Percentiles rank a stretch among this genome's conserved stretches.
Conservation (phyloP, 176 grass and related monocot species). For the Neostapfia colusana region DNA sequence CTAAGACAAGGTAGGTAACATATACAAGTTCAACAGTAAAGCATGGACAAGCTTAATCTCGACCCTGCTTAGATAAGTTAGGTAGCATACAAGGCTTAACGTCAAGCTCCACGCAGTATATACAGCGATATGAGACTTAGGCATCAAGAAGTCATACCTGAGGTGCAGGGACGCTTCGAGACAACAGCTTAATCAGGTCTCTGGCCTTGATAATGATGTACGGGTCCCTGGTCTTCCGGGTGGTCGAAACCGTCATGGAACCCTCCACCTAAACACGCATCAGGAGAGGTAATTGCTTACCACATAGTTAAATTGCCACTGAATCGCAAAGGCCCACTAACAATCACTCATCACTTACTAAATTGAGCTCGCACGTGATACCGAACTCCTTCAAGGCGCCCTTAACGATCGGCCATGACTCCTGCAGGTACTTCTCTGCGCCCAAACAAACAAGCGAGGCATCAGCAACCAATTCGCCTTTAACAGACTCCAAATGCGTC, state of each 20-base stretch:
- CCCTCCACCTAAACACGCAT: slow-evolving; percentile 70
- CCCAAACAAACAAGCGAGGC: not conserved
- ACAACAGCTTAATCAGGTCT: slow-evolving; percentile 87
- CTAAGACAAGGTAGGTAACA: not conserved
- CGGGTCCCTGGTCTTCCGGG: slow-evolving; percentile 84
- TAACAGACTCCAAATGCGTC: not conserved
- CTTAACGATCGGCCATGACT: slow-evolving; percentile 85
- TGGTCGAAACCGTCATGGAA: slow-evolving; percentile 93
- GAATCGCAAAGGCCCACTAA: not conserved
- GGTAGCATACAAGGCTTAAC: not conserved
- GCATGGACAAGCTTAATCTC: not conserved
- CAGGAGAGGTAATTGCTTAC: not conserved
- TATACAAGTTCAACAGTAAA: not conserved
- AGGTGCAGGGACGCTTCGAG: slow-evolving; percentile 83
- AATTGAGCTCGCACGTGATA: slow-evolving; percentile 84
- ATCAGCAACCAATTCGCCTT: not conserved
- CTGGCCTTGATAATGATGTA: slow-evolving; percentile 90
- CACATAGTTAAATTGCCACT: not conserved
- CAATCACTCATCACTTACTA: slow-evolving; percentile 43
- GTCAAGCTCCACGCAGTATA: not conserved
- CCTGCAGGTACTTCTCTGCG: slow-evolving; percentile 95
- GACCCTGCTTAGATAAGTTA: not conserved
- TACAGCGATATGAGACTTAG: not conserved
- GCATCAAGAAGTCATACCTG: slow-evolving; percentile 49
- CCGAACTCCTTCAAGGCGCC: slow-evolving; percentile 73